phyloP scores from a whole-genome alignment of 2,329 filamentous ascomycete species.

The Hypoxylon sp. region DNA sequence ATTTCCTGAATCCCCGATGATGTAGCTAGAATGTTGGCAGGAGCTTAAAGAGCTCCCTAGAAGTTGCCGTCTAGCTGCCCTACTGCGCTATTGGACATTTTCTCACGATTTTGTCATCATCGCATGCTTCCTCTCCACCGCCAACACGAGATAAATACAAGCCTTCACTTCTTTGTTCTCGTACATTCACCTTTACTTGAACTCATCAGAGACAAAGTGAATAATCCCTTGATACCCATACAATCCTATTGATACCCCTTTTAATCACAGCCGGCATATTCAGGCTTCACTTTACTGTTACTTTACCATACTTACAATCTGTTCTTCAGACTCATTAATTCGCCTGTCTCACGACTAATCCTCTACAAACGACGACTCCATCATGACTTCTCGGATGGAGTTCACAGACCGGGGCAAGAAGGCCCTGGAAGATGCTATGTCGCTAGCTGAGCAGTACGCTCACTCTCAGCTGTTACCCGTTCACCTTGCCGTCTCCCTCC shows the following conservation, averaged over 20 bases:
- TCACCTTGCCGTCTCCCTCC: slow-evolving; percentile 84
- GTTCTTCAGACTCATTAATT: no score
- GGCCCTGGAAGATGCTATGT: slow-evolving; percentile 87
- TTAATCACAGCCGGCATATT: slow-evolving; percentile 5
- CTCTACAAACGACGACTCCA: slow-evolving; percentile 44
- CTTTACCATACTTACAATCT: no score
- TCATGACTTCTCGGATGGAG: slow-evolving; percentile 80
- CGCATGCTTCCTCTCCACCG: slow-evolving; percentile 32
- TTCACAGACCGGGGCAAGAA: slow-evolving; percentile 94
- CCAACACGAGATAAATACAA: slow-evolving; percentile 29
- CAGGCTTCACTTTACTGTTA: slow-evolving; percentile 18
- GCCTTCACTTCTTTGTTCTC: slow-evolving; percentile 22
- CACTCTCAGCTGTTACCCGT: slow-evolving; percentile 91
- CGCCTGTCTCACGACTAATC: slow-evolving; percentile 17
- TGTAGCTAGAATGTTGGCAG: slow-evolving; percentile 31
- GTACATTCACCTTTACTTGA: slow-evolving; percentile 6
- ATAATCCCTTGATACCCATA: slow-evolving; percentile 22
- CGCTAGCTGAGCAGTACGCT: slow-evolving; percentile 85
- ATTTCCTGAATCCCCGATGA: slow-evolving; percentile 39
- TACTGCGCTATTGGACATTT: slow-evolving; percentile 13
- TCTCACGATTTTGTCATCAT: slow-evolving; percentile 26
- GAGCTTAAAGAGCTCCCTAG: slow-evolving; percentile 18
- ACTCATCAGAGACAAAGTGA: slow-evolving; percentile 22
- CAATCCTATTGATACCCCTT: background rate
- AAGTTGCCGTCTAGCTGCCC: slow-evolving; percentile 13